Evolutionary conservation across 1,284 basidiomycete species (phyloP).

Genomic region (Kalmanozyma brasiliensis): DNA sequence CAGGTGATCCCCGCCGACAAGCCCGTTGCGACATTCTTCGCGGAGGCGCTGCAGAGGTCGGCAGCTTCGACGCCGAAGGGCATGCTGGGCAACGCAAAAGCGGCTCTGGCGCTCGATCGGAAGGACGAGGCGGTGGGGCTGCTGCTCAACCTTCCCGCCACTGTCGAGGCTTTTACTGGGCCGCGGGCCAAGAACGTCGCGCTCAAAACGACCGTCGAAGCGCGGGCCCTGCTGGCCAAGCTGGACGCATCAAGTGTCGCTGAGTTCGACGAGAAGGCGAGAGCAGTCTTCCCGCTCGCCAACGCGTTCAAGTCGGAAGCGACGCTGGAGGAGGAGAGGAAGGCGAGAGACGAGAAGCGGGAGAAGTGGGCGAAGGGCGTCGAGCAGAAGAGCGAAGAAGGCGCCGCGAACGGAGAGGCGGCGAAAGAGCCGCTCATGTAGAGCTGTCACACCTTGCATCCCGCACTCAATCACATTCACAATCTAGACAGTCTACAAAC

Average conservation of each 20-base stretch:
- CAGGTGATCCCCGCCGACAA: constrained; percentile 31
- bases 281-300: constrained; percentile 67
- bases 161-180: background rate
- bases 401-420: constrained; percentile 3
- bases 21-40: constrained; percentile 77
- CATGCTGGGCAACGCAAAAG: constrained; percentile 12
- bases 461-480: background rate
- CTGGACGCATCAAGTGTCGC: constrained; percentile 17
- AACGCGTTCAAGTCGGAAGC: constrained; percentile 66
- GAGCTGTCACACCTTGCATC: no score
- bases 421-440: constrained; percentile 17
- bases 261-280: constrained; percentile 61
- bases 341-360: constrained; percentile 9
- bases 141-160: constrained; percentile 18
- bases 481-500: background rate
- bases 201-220: constrained; percentile 14
- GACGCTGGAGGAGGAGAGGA: constrained; percentile 55
- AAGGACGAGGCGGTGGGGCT: constrained; percentile 25
- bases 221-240: constrained; percentile 10
- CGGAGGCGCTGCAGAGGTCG: constrained; percentile 65
- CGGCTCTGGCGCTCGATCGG: constrained; percentile 15
- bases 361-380: constrained; percentile 7
- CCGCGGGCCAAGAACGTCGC: constrained; percentile 9
- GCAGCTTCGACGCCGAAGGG: background rate
- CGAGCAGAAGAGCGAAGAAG: constrained; percentile 4